Evolutionary conservation across 768 basidiomycete genomes (phyloP).

Genomic region (Boletus rubroflammeus): DNA sequence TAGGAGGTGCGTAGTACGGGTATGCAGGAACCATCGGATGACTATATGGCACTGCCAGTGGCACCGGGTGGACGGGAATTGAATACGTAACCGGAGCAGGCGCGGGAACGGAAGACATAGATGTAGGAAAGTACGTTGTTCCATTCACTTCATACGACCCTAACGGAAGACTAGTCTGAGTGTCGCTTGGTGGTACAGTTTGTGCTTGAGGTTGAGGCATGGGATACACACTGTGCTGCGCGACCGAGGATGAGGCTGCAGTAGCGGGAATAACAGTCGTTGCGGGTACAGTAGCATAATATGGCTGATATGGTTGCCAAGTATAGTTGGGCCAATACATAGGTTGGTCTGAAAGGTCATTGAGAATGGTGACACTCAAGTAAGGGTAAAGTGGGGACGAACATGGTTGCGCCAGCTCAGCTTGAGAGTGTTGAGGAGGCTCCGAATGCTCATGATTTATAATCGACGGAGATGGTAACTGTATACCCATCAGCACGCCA

Average conservation of each 20-base stretch:
- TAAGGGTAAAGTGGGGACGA: conserved; percentile 15
- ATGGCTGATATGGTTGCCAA: conserved; percentile 21
- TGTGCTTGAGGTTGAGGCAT: background rate
- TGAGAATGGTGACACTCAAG: background rate
- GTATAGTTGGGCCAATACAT: conserved; percentile 15
- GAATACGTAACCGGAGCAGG: conserved; percentile 6
- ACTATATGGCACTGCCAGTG: conserved; percentile 3
- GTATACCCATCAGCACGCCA: conserved; percentile 21
- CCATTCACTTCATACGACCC: conserved; percentile 26
- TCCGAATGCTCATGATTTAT: background rate
- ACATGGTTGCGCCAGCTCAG: conserved; percentile 31
- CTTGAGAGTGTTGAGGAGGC: conserved; percentile 33
- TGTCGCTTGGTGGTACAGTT: background rate
- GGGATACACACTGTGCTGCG: conserved; percentile 1
- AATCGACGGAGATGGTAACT: conserved; percentile 11
- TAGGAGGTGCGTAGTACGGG: conserved; percentile 11
- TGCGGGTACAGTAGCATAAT: conserved; percentile 29
- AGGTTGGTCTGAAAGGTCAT: conserved; percentile 8
- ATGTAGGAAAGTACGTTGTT: conserved; percentile 28
- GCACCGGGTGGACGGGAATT: conserved; percentile 3
- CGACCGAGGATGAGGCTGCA: background rate
- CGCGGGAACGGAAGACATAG: background rate
- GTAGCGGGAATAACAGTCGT: background rate
- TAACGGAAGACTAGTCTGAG: conserved; percentile 5
- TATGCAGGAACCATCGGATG: conserved; percentile 2